These are phyloP conservation scores for Solanum rostratum DNA, from an alignment of 257 asterid species.

Conservation along the genomic window DNA sequence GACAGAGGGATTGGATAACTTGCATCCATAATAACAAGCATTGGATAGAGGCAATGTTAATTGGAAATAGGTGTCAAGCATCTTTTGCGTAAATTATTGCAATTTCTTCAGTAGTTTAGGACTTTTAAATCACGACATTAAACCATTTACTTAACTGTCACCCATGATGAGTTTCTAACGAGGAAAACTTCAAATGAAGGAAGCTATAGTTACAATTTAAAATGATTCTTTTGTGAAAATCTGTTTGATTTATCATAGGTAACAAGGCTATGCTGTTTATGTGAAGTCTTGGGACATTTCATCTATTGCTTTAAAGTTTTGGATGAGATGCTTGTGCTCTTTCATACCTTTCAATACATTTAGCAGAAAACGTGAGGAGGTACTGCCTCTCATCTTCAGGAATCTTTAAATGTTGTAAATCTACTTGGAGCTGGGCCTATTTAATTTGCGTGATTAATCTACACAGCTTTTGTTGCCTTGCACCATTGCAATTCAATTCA, in stretches of 20 bases:
- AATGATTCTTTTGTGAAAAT: neutral
- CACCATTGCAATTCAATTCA: neutral
- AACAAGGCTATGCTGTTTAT: neutral
- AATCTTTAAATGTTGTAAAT: neutral
- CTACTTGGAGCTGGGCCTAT: neutral
- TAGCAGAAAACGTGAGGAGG: neutral
- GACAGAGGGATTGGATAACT: neutral
- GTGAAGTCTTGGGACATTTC: neutral
- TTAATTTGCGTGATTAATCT: neutral
- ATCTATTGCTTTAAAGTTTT: neutral
- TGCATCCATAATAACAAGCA: neutral
- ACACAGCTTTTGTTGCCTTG: neutral
- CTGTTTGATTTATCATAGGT: neutral
- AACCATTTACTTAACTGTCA: neutral
- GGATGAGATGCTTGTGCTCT: neutral
- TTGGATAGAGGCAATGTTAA: neutral
- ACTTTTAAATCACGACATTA: neutral
- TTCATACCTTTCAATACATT: neutral
- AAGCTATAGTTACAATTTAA: neutral
- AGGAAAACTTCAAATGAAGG: neutral
- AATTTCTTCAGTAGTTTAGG: neutral
- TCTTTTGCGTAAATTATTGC: neutral
- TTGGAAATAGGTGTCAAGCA: neutral
- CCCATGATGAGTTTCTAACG: neutral
- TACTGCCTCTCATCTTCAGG: neutral